These are phyloP conservation scores for Leucocoprinus leucothites DNA, from an alignment of 768 basidiomycete genomes.

Conservation along the genomic window DNA sequence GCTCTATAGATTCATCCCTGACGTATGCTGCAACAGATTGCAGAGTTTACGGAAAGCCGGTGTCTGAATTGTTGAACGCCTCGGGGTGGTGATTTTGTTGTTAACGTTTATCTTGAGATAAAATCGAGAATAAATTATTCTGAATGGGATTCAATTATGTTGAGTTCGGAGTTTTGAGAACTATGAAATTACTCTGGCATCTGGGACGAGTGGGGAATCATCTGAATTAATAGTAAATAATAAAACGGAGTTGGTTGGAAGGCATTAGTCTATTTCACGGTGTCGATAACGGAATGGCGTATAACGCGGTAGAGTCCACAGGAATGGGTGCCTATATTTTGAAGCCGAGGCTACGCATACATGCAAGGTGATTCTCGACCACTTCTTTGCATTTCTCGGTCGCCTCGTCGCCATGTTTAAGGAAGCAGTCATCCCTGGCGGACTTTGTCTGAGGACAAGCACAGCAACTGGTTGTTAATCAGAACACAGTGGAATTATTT, in stretches of 20 bases:
- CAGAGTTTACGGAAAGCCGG: no score
- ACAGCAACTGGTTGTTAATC: constrained; percentile 70
- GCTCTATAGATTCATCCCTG: background rate
- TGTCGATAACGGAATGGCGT: background rate
- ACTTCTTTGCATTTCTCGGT: constrained; percentile 79
- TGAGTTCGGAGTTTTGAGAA: no score
- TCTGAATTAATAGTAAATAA: background rate
- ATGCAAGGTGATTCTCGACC: constrained; percentile 77
- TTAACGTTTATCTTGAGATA: no score
- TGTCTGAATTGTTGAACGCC: no score
- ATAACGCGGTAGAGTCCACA: background rate
- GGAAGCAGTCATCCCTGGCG: constrained; percentile 91
- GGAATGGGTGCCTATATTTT: constrained; percentile 47
- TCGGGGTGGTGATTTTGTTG: no score
- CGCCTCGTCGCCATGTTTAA: constrained; percentile 62
- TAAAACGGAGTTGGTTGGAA: background rate
- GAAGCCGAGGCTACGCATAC: constrained; percentile 92
- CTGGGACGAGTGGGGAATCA: background rate
- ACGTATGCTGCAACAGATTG: background rate
- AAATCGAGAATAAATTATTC: no score
- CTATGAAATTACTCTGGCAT: no score
- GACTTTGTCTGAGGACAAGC: constrained; percentile 94
- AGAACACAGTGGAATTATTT: background rate
- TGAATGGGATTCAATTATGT: no score
- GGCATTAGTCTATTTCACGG: constrained; percentile 11